Evolutionary conservation across 1,284 basidiomycete genomes (phyloP).

Genomic region (Rhizoctonia solani): DNA sequence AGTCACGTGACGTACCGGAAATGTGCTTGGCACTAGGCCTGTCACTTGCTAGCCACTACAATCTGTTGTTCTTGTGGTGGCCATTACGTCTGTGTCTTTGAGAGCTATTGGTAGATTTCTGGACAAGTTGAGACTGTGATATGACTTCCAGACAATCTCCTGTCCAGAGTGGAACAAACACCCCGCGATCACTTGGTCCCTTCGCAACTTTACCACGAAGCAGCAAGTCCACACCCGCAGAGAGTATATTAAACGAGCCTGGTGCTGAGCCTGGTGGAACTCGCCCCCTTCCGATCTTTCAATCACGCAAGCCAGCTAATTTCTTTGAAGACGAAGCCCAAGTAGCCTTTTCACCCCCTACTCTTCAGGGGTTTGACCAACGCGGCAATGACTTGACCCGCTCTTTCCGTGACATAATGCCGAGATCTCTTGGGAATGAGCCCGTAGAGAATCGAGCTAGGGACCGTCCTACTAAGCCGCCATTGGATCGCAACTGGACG

Average conservation of each 20-base stretch:
- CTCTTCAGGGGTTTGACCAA: neutral
- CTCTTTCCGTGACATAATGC: conserved; percentile 7
- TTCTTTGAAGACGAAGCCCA: conserved; percentile 13
- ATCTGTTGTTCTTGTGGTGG: too few relatives aligned
- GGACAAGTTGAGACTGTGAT: neutral
- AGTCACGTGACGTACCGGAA: too few relatives aligned
- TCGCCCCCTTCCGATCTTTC: neutral
- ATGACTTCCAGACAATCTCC: conserved; percentile 19
- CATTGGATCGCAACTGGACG: conserved; percentile 57
- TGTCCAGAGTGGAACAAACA: conserved; percentile 13
- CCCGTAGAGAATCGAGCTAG: neutral
- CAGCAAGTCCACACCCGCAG: neutral
- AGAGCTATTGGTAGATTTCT: neutral
- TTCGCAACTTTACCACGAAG: conserved; percentile 22
- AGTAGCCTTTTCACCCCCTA: neutral
- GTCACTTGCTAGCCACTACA: too few relatives aligned
- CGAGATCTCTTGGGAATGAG: conserved; percentile 11
- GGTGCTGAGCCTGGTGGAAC: neutral
- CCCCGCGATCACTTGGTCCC: conserved; percentile 6
- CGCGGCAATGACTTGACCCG: neutral
- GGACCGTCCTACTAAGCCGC: neutral
- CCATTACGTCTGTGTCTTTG: too few relatives aligned
- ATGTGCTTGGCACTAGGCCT: too few relatives aligned
- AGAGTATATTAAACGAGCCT: neutral
- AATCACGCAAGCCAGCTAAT: neutral